Evolutionary conservation across 345 rosid genomes (phyloP), one percentile per base, ranked within the genome.

Genomic region (Salix koriyanagi): DNA sequence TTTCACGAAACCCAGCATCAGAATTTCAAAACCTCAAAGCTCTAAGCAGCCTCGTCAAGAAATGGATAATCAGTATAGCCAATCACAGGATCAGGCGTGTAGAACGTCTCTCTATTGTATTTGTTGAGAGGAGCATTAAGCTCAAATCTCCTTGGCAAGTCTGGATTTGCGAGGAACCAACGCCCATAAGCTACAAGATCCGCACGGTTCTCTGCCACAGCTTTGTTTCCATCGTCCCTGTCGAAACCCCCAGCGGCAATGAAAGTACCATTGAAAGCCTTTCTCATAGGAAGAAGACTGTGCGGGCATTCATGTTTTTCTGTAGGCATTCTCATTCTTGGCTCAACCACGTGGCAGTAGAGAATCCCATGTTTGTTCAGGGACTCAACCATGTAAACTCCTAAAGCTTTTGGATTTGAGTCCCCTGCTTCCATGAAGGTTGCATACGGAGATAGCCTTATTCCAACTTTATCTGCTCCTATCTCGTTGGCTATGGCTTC

Each of bases 1-100:
- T 34, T 34, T 34, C 37, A 34, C 37, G 7, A 34, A 5, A 34
- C 37, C 37, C 6, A 5, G 37, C 12, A 41, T 2, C 12, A 41
- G 44, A 41, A 41, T 41, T 41, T 41, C 44, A 56, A 56, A 41
- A 41, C 60, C 19, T 10, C 14, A 1, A 30, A 26, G 16, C 48
- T 32, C 72, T 78, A 83, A 70, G 75, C 42, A 36, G 10, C 48
- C 46, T 15, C 54, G 46, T 85, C 89, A 1, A 91, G 88, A 74
- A 89, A 88, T 25, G 95, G 91, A 58, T 89, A 88, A 80, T 91
- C 90, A 1, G 90, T 84, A 64, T 89, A 91, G 73, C 93, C 96
- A 39, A 84, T 37, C 1, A 84, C 85, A 42, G 86, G 88, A 78
- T 91, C 89, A 13, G 79, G 64, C 15, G 9, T 74, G 58, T 88